Conservation (phyloP, 129 eudicot genomes). For the Oenanthe sinensis region DNA sequence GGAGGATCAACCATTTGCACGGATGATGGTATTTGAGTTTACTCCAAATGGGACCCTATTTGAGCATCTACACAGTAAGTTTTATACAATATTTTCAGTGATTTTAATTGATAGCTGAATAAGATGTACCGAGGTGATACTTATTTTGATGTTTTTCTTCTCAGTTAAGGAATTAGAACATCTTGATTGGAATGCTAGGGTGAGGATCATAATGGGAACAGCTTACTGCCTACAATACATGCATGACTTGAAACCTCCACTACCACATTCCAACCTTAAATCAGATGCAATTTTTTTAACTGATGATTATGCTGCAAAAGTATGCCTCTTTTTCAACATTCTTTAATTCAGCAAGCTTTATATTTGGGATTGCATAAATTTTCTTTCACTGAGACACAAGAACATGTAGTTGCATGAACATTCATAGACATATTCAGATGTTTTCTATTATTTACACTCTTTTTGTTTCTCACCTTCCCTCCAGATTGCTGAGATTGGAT, state of each 20-base stretch:
- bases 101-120: neutral
- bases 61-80: conserved; percentile 88
- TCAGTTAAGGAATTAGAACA: conserved; percentile 74
- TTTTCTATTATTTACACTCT: neutral
- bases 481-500: conserved; percentile 63
- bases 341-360: neutral
- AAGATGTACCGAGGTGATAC: neutral
- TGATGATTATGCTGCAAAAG: conserved; percentile 95
- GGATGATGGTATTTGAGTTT: conserved; percentile 98
- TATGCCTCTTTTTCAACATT: conserved; percentile 19
- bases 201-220: conserved; percentile 83
- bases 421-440: neutral
- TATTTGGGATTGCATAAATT: neutral
- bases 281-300: conserved; percentile 52
- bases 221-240: conserved; percentile 85
- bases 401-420: neutral
- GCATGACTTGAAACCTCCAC: conserved; percentile 77
- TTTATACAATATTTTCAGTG: neutral
- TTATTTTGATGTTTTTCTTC: conserved; percentile 7
- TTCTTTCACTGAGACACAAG: neutral
- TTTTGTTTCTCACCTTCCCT: neutral
- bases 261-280: conserved; percentile 43
- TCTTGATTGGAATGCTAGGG: conserved; percentile 83
- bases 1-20: conserved; percentile 70
- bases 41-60: conserved; percentile 75